These are phyloP conservation scores for Desmodesmus armatus DNA, from an alignment of 139 green algal genomes.

Conservation along the genomic window DNA sequence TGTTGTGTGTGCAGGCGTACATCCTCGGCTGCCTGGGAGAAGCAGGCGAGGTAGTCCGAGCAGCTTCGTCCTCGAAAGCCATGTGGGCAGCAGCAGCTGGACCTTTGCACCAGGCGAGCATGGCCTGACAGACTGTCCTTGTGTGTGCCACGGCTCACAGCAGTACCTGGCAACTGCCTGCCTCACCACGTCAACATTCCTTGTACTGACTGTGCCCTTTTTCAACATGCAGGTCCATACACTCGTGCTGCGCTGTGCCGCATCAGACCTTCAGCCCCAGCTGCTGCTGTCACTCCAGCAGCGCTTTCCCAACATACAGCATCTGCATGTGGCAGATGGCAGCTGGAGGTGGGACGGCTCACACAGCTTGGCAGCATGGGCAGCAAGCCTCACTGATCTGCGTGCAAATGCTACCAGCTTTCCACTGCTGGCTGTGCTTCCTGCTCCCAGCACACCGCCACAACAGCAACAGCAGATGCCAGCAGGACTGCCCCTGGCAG, in stretches of 20 bases:
- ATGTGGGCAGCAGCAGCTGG: not conserved
- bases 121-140: not conserved
- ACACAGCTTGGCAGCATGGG: not conserved
- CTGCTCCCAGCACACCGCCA: not conserved
- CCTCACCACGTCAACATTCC: not conserved
- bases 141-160: not conserved
- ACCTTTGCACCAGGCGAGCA: not conserved
- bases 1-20: too few species aligned
- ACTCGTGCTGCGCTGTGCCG: not conserved
- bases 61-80: not conserved
- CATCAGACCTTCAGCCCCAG: not conserved
- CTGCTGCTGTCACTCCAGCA: not conserved
- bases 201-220: too few species aligned
- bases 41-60: slow-evolving; percentile 1
- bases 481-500: not conserved
- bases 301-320: not conserved
- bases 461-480: not conserved
- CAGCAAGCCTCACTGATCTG: not conserved
- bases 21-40: not conserved
- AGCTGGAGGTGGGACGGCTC: slow-evolving; percentile 11
- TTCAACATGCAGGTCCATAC: not conserved
- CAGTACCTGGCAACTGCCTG: not conserved
- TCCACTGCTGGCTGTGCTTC: not conserved
- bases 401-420: not conserved
- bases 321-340: not conserved